Evolutionary conservation across 2,329 filamentous ascomycete genomes (phyloP).

Genomic region (Fusarium sp.): DNA sequence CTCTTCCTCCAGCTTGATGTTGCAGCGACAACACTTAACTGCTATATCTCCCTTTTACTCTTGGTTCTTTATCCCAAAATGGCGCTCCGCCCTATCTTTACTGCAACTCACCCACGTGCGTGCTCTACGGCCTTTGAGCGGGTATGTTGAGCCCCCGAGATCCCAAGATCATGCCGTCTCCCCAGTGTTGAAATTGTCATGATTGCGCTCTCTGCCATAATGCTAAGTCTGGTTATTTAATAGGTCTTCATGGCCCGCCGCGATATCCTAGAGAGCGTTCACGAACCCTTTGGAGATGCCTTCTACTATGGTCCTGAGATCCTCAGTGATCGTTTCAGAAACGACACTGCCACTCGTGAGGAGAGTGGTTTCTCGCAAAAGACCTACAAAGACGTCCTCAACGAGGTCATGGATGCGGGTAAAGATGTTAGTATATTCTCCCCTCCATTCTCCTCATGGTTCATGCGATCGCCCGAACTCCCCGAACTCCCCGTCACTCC

Average conservation of each 20-base stretch:
- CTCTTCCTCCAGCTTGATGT: conserved; percentile 39
- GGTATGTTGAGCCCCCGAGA: conserved; percentile 61
- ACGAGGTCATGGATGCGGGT: conserved; percentile 76
- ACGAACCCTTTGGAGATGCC: conserved; percentile 96
- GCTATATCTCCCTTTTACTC: conserved; percentile 45
- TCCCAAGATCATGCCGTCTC: not conserved
- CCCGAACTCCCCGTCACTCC: conserved; percentile 30
- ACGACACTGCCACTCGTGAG: conserved; percentile 67
- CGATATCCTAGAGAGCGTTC: conserved; percentile 82
- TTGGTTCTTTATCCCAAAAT: conserved; percentile 59
- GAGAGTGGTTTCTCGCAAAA: conserved; percentile 74
- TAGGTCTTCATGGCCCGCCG: conserved; percentile 97
- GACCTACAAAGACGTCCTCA: conserved; percentile 82
- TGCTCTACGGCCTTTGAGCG: conserved; percentile 98
- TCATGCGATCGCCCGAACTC: conserved; percentile 28
- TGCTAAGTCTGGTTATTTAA: conserved; percentile 12
- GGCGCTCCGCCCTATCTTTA: conserved; percentile 80
- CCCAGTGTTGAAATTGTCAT: not conserved
- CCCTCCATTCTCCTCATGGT: conserved; percentile 17
- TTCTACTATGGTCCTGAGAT: conserved; percentile 96
- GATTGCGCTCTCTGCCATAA: not conserved
- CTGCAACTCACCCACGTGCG: conserved; percentile 91
- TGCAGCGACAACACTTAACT: conserved; percentile 40
- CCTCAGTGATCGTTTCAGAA: conserved; percentile 80
- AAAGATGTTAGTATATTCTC: conserved; percentile 70